These are phyloP conservation scores for Candida maesae DNA, from an alignment of 805 yeast genomes.

Conservation along the genomic window DNA sequence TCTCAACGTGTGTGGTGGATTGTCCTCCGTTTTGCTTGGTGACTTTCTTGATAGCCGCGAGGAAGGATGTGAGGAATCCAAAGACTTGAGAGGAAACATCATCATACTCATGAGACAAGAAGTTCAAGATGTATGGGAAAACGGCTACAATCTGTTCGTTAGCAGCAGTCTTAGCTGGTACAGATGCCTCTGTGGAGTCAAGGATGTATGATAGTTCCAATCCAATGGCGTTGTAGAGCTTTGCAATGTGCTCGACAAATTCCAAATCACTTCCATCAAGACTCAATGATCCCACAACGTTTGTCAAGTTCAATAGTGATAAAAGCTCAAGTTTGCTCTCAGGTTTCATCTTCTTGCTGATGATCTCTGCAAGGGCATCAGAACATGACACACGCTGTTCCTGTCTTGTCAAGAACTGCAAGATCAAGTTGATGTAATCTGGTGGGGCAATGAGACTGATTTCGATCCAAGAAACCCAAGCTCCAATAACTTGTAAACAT, in stretches of 20 bases:
- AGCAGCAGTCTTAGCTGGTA: conserved; percentile 36
- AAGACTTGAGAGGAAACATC: conserved; percentile 83
- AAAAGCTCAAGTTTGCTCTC: conserved; percentile 60
- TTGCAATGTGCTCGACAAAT: conserved; percentile 73
- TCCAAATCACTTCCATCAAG: conserved; percentile 52
- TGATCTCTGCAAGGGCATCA: conserved; percentile 56
- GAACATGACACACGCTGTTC: conserved; percentile 24
- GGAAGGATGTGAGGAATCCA: conserved; percentile 71
- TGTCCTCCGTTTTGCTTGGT: conserved; percentile 38
- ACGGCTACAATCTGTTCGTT: conserved; percentile 52
- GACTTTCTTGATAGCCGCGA: conserved; percentile 63
- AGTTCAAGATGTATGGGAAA: conserved; percentile 69
- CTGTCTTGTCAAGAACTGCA: conserved; percentile 53
- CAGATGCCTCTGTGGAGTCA: conserved; percentile 47
- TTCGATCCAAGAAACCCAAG: conserved; percentile 84
- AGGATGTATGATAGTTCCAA: conserved; percentile 68
- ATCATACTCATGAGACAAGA: conserved; percentile 79
- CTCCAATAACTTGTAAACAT: conserved; percentile 67
- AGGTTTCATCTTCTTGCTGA: conserved; percentile 76
- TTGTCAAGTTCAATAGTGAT: conserved; percentile 62
- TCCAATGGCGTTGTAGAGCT: conserved; percentile 68
- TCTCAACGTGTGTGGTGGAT: conserved; percentile 38
- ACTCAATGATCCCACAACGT: conserved; percentile 40
- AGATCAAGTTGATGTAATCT: conserved; percentile 38
- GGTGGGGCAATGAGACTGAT: conserved; percentile 23